Evolutionary conservation across 2,329 filamentous ascomycete genomes (phyloP).

Genomic region (Trichoderma polysporum): DNA sequence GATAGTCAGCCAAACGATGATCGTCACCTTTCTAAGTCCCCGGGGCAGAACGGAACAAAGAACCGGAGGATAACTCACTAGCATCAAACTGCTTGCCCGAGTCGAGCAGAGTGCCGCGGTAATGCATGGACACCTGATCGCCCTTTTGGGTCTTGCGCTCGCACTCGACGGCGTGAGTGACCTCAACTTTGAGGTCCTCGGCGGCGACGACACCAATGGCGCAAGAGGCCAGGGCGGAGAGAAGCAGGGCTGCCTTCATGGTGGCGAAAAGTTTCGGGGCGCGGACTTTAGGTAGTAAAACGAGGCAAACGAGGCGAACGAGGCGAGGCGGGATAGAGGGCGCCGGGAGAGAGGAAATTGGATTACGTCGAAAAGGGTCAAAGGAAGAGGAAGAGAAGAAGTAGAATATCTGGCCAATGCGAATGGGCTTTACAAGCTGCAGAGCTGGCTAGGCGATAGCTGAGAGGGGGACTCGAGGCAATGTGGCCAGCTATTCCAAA

Average conservation of each 20-base stretch:
- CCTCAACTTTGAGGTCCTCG: constrained; percentile 72
- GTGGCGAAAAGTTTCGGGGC: constrained; percentile 26
- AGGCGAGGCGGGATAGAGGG: not conserved
- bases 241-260: constrained; percentile 51
- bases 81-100: constrained; percentile 82
- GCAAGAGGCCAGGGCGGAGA: constrained; percentile 53
- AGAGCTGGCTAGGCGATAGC: not conserved
- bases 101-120: constrained; percentile 74
- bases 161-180: constrained; percentile 72
- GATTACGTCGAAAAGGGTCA: not conserved
- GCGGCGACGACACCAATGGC: constrained; percentile 52
- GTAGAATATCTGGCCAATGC: not conserved
- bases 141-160: constrained; percentile 73
- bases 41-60: not conserved
- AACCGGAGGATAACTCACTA: constrained; percentile 42
- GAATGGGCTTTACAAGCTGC: not conserved
- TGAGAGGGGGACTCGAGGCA: not conserved
- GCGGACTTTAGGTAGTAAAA: not conserved
- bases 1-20: not conserved
- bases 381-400: not conserved
- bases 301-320: not conserved
- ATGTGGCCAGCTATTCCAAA: constrained; percentile 17
- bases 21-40: not conserved
- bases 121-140: constrained; percentile 84
- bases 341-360: not conserved